Evolutionary conservation across 352 stramenopile species (phyloP).

Genomic region (Phytophthora litchii): DNA sequence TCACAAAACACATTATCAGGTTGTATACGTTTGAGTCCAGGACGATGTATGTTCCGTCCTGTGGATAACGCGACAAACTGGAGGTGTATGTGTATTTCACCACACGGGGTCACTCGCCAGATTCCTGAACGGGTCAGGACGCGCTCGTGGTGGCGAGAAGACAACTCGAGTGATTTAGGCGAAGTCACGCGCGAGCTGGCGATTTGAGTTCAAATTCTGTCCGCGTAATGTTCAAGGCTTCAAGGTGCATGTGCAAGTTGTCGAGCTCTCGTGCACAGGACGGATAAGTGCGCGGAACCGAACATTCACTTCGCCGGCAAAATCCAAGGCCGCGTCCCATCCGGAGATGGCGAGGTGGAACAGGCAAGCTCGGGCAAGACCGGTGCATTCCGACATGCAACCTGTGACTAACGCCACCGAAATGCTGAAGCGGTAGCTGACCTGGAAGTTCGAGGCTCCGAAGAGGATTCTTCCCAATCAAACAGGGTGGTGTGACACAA

Average conservation of each 20-base stretch:
- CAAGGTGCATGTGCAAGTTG: conserved; percentile 11
- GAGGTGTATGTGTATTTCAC: background rate
- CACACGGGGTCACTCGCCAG: background rate
- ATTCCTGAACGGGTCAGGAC: background rate
- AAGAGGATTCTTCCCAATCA: background rate
- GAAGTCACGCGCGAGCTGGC: conserved; percentile 19
- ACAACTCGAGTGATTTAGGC: conserved; percentile 13
- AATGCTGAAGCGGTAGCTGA: conserved; percentile 11
- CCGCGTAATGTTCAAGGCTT: conserved; percentile 7
- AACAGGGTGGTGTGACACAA: background rate
- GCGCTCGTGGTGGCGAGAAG: background rate
- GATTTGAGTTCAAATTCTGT: conserved; percentile 19
- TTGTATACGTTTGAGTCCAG: no score
- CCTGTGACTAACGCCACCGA: conserved; percentile 24
- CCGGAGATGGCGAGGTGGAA: conserved; percentile 20
- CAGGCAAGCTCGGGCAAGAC: conserved; percentile 6
- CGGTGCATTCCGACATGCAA: conserved; percentile 23
- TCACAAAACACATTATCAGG: no score
- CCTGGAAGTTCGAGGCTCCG: background rate
- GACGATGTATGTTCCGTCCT: no score
- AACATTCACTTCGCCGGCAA: conserved; percentile 20
- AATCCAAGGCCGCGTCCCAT: conserved; percentile 29
- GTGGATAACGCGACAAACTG: no score
- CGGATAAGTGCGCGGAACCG: conserved; percentile 12
- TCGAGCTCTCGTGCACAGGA: background rate